These are phyloP conservation scores for Geotrichum histeridarum DNA, from an alignment of 1,139 yeast species.

Conservation along the genomic window DNA sequence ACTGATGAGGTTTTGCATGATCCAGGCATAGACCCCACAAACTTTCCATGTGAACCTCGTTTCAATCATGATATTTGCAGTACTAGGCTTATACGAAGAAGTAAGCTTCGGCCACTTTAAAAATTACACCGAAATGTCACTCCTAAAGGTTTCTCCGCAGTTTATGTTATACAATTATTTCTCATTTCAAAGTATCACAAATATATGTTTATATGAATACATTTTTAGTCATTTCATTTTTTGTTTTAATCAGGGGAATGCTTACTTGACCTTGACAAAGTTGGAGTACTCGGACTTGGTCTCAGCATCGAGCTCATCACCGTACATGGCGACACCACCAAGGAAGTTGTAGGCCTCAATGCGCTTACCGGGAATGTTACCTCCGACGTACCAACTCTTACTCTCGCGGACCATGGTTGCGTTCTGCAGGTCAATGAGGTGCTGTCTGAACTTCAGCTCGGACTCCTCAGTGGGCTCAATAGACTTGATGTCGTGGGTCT, in stretches of 20 bases:
- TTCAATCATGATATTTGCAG: no score
- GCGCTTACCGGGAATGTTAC: constrained; percentile 21
- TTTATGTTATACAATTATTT: no score
- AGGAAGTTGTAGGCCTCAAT: constrained; percentile 19
- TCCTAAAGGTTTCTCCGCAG: no score
- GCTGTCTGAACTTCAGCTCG: constrained; percentile 13
- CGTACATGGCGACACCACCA: constrained; percentile 19
- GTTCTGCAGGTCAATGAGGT: constrained; percentile 15
- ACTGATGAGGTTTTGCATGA: no score
- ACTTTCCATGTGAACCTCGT: no score
- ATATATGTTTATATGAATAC: no score
- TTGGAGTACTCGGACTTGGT: constrained; percentile 7
- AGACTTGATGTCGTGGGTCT: constrained; percentile 11
- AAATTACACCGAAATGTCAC: no score
- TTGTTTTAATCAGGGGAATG: not conserved
- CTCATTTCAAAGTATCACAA: no score
- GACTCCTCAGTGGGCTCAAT: constrained; percentile 15
- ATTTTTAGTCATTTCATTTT: no score
- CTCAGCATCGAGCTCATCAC: constrained; percentile 12
- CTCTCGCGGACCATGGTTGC: constrained; percentile 14
- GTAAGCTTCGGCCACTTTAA: no score
- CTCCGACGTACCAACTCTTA: constrained; percentile 21
- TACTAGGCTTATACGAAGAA: no score
- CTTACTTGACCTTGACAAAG: constrained; percentile 12
- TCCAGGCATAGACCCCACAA: no score